Evolutionary conservation across 2,329 filamentous ascomycete species (phyloP), one percentile per base, ranked within the genome.

Genomic region (Penicillium sp.): DNA sequence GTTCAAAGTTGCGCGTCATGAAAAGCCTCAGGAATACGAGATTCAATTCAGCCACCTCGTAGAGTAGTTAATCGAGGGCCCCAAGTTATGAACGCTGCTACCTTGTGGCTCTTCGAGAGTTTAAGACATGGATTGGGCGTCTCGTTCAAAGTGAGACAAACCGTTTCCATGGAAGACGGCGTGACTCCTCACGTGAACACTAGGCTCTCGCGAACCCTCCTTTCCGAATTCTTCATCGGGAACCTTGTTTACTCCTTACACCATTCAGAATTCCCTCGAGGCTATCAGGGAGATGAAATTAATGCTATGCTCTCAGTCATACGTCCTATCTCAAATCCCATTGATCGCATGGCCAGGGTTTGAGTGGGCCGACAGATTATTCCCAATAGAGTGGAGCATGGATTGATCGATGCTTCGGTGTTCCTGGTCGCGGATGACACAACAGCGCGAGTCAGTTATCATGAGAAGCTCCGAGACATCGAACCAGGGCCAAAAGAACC

Each of bases 401-500:
- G n/a, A 35, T 25, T n/a, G 40, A 18, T 18, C 15, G 32, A 6
- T 29, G 15, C n/a, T 35, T 10, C 23, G 2, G 23, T 15, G 27
- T 27, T 13, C 32, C 33, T 28, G 40, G 46, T 8, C 38, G 23
- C 20, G 46, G 28, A 29, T 42, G 18, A 25, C 38, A 40, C 23
- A 35, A 20, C 4, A 8, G 23, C 38, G 38, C 9, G 39, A 24
- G 20, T 15, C 25, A 15, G 31, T 32, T 38, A 45, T 48, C 48
- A 54, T 49, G 48, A 9, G 42, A 43, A 45, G 20, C n/a, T 55
- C 43, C 41, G 46, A 48, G 43, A 51, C 43, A 46, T 51, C 25
- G n/a, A 20, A 13, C 38, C 38, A 40, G 9, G 33, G 33, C 23
- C 23, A 27, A 27, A 23, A 23, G 20, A 3, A 23, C 20, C 4